A percentile compares a stretch with the other conserved stretches of the same genome.
These are phyloP conservation scores for Colletotrichum higginsianum DNA, from an alignment of 2,329 filamentous ascomycete genomes.

Conservation along the genomic window DNA sequence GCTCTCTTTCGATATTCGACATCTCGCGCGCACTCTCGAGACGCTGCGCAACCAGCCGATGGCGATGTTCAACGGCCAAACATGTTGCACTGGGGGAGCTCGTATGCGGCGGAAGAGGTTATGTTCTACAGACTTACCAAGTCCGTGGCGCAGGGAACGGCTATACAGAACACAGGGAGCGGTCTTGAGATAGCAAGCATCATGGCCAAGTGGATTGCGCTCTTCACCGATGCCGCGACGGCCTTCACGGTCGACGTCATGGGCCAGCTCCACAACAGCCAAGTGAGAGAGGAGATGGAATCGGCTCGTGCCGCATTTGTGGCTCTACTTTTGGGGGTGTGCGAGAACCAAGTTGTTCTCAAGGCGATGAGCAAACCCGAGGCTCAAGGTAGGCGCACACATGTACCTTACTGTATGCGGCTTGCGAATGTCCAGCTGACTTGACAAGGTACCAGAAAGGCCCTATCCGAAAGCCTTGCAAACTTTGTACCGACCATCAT, in stretches of 20 bases:
- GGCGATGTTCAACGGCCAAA: constrained; percentile 24
- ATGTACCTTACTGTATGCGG: neutral
- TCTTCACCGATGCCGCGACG: constrained; percentile 67
- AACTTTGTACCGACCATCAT: constrained; percentile 71
- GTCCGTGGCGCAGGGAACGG: constrained; percentile 75
- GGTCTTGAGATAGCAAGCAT: constrained; percentile 65
- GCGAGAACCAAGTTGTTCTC: constrained; percentile 72
- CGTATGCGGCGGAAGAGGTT: constrained; percentile 83
- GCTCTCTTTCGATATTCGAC: constrained; percentile 72
- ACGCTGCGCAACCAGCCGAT: constrained; percentile 39
- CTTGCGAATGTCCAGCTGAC: constrained; percentile 6
- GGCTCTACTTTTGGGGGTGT: constrained; percentile 72
- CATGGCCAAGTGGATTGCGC: constrained; percentile 71
- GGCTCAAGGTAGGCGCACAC: constrained; percentile 63
- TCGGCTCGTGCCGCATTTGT: constrained; percentile 74
- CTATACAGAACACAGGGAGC: constrained; percentile 62
- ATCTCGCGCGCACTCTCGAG: constrained; percentile 57
- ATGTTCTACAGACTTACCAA: constrained; percentile 95
- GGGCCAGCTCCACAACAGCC: constrained; percentile 59
- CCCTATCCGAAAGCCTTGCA: constrained; percentile 65
- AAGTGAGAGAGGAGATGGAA: constrained; percentile 70
- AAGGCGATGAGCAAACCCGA: constrained; percentile 66
- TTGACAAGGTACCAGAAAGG: constrained; percentile 60
- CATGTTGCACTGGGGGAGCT: constrained; percentile 66
- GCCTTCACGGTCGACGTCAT: constrained; percentile 65